Conservation (phyloP, 2,329 filamentous ascomycete genomes). For the Colletotrichum chrysophilum region DNA sequence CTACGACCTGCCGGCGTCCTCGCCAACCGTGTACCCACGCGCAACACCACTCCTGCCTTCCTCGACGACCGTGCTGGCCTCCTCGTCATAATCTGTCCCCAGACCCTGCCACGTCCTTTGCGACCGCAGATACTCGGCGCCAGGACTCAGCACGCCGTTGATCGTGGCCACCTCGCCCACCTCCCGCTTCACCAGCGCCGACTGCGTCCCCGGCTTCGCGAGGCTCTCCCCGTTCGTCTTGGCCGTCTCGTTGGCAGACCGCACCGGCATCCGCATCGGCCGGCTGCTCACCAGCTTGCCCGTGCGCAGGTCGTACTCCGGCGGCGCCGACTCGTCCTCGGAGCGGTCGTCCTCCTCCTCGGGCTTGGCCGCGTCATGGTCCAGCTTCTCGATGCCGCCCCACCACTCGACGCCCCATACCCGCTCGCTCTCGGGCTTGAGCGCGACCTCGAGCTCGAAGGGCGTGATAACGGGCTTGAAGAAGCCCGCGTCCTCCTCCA, state of each 20-base stretch:
- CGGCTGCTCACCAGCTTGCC: conserved; percentile 82
- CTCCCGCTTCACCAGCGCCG: conserved; percentile 65
- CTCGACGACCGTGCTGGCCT: conserved; percentile 73
- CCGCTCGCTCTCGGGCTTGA: conserved; percentile 76
- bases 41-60: conserved; percentile 87
- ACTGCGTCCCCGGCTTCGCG: conserved; percentile 16
- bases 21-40: conserved; percentile 82
- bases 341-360: conserved; percentile 26
- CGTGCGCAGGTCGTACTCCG: conserved; percentile 91
- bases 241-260: not conserved
- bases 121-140: conserved; percentile 83
- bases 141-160: conserved; percentile 87
- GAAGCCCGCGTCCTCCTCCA: conserved; percentile 83
- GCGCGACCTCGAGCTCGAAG: conserved; percentile 83
- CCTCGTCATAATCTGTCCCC: conserved; percentile 79
- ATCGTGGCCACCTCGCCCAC: conserved; percentile 77
- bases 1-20: conserved; percentile 36
- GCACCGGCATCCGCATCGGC: conserved; percentile 65
- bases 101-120: conserved; percentile 91
- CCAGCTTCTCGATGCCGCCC: conserved; percentile 79
- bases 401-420: conserved; percentile 91
- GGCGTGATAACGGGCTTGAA: conserved; percentile 93
- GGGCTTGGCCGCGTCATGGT: conserved; percentile 39
- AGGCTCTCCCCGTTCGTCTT: conserved; percentile 25
- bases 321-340: conserved; percentile 78